phyloP scores from a whole-genome alignment of 2,329 filamentous ascomycete species.

The Stachybotrys chlorohalonatus region DNA sequence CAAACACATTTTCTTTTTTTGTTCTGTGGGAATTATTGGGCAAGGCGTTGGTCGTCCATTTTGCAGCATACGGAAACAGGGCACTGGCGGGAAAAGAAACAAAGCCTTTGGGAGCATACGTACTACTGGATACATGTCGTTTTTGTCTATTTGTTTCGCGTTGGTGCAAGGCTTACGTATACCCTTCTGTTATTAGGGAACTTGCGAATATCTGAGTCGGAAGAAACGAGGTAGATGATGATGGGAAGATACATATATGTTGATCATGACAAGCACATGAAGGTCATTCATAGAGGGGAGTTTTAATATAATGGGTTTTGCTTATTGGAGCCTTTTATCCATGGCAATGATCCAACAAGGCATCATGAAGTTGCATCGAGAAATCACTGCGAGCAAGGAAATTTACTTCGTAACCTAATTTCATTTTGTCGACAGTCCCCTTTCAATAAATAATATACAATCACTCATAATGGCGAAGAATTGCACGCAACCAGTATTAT shows the following conservation, averaged over 20 bases:
- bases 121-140: neutral
- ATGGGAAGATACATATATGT: neutral
- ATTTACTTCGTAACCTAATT: no score
- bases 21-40: neutral
- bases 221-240: neutral
- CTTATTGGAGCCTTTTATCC: no score
- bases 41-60: neutral
- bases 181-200: neutral
- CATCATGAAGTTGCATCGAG: no score
- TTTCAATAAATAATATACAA: no score
- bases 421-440: no score
- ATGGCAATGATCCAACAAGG: no score
- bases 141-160: neutral
- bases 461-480: neutral
- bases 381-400: no score
- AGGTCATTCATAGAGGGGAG: neutral
- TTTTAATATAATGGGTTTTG: neutral
- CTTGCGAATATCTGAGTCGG: neutral
- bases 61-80: neutral
- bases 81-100: neutral
- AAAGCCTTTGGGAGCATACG: neutral
- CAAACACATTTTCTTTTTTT: neutral
- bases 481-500: slow-evolving; percentile 25
- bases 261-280: neutral
- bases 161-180: neutral